phyloP scores from a whole-genome alignment of 495 filamentous ascomycete species.

The Thozetella sp. region DNA sequence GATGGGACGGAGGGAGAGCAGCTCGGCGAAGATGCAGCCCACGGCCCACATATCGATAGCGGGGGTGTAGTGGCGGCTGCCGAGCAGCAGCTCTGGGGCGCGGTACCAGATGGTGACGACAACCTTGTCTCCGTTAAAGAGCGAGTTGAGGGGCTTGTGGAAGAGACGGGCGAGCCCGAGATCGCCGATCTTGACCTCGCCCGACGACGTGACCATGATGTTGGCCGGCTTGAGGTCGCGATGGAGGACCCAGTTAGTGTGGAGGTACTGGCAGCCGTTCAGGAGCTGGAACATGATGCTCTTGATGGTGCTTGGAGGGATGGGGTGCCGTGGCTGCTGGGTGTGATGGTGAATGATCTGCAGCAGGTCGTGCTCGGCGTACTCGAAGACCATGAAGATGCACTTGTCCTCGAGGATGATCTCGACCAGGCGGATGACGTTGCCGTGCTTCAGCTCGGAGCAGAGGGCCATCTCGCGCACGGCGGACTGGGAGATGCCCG shows the following conservation, averaged over 20 bases:
- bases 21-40: slow-evolving; percentile 96
- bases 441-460: slow-evolving; percentile 85
- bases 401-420: slow-evolving; percentile 99
- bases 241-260: slow-evolving; percentile 96
- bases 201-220: slow-evolving; percentile 92
- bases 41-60: slow-evolving; percentile 98
- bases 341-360: slow-evolving; percentile 99
- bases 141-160: slow-evolving; percentile 86
- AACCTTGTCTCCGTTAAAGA: slow-evolving; percentile 96
- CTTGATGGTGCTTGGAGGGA: slow-evolving; percentile 85
- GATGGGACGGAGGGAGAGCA: slow-evolving; percentile 87
- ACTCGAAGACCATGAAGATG: slow-evolving; percentile 99
- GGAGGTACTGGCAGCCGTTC: slow-evolving; percentile 91
- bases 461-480: slow-evolving; percentile 99
- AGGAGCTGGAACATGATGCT: slow-evolving; percentile 93
- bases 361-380: slow-evolving; percentile 93
- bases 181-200: slow-evolving; percentile 92
- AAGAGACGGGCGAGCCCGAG: slow-evolving; percentile 90
- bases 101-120: slow-evolving; percentile 99
- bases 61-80: slow-evolving; percentile 90
- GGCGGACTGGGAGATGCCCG: slow-evolving; percentile 95
- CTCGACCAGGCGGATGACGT: slow-evolving; percentile 89
- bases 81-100: slow-evolving; percentile 90
- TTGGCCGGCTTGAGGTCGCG: slow-evolving; percentile 97
- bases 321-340: slow-evolving; percentile 80